Evolutionary conservation across 257 asterid genomes (phyloP).

Genomic region (Solanum sparsipilum): DNA sequence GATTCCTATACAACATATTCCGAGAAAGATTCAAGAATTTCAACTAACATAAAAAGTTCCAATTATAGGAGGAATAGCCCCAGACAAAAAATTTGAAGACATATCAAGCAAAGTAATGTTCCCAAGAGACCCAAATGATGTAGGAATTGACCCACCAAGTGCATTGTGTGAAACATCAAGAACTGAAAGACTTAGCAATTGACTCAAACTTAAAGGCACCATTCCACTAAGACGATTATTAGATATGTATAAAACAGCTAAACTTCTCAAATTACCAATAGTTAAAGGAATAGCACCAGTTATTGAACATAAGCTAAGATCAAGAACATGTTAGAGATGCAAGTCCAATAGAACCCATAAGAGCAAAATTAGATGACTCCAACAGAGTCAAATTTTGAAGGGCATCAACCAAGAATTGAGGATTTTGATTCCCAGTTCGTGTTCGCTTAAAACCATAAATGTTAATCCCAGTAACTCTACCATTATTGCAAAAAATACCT

Average conservation of each 20-base stretch:
- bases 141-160: conserved; percentile 48
- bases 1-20: conserved; percentile 61
- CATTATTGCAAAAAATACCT: conserved; percentile 60
- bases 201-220: conserved; percentile 59
- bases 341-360: conserved; percentile 47
- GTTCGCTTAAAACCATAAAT: conserved; percentile 81
- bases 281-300: conserved; percentile 47
- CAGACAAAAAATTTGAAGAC: conserved; percentile 55
- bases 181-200: conserved; percentile 33
- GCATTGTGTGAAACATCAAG: conserved; percentile 63
- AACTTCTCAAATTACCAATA: conserved; percentile 64
- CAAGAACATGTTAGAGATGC: conserved; percentile 58
- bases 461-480: conserved; percentile 56
- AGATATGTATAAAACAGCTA: conserved; percentile 49
- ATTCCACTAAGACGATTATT: conserved; percentile 48
- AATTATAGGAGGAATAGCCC: conserved; percentile 44
- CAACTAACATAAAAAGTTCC: conserved; percentile 42
- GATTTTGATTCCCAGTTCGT: conserved; percentile 49
- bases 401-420: conserved; percentile 65
- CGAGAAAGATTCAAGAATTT: conserved; percentile 55
- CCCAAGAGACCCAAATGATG: conserved; percentile 20
- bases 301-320: conserved; percentile 67
- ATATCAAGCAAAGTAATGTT: conserved; percentile 50
- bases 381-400: conserved; percentile 60
- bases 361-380: conserved; percentile 41